Evolutionary conservation across 208 protist species (phyloP), one percentile per base, ranked within the genome.

Genomic region (Leishmania lainsoni): DNA sequence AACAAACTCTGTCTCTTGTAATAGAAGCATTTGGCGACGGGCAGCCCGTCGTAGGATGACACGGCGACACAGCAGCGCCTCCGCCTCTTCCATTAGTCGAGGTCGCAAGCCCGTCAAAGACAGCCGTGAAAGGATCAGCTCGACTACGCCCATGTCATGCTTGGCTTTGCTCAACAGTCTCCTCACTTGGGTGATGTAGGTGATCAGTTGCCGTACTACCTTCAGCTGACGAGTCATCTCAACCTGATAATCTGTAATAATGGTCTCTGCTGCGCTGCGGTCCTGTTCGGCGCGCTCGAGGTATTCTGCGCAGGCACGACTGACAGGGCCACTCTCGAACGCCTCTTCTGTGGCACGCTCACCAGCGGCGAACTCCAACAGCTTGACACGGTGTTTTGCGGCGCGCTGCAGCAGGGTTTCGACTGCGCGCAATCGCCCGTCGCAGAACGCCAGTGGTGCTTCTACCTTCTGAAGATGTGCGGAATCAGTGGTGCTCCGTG

Each of bases 151-250:
- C 61, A 85, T 80, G 20, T 85, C 77, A 20, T 76, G 59, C 65
- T 63, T 76, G 17, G 73, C 68, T 14, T 85, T 85, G 54, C 71
- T 85, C 29, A 76, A 51, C 26, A 81, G 56, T 26, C 70, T 48
- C 51, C 82, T 71, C 32, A 85, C 70, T 52, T 85, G 82, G 5
- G 82, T 85, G 63, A 79, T 80, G 66, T 85, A 75, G 2, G 82
- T 77, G 14, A 85, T 73, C 20, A 85, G 66, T 17, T 81, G 69
- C 10, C 82, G 76, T 65, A 85, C 82, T 1, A 32, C 69, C 48
- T 81, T 81, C 16, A 85, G 73, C 73, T 81, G 76, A 17, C 82
- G 82, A 16, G 73, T 79, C 82, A 85, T 85, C 78, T 85, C 82
- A 20, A 71, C 73, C 48, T 85, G 82, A 35, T 75, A 81, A 17